Evolutionary conservation across 129 eudicot species (phyloP).

Genomic region (Sambucus nigra): DNA sequence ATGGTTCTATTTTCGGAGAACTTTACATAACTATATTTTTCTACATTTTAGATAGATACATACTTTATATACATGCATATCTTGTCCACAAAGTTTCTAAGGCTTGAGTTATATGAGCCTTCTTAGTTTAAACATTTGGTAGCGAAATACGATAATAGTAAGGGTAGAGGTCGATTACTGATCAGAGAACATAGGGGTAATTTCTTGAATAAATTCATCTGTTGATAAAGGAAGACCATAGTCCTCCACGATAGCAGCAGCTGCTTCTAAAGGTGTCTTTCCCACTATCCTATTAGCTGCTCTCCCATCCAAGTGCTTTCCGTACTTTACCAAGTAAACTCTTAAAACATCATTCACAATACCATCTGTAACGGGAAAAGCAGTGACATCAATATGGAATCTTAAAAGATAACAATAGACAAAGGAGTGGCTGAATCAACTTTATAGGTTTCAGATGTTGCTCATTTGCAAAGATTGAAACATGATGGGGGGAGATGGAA

Average conservation of each 20-base stretch:
- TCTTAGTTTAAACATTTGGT: too few relatives aligned
- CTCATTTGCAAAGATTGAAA: neutral
- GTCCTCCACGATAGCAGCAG: slow-evolving; percentile 71
- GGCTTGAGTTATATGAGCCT: too few relatives aligned
- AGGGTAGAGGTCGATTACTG: slow-evolving; percentile 41
- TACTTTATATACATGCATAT: too few relatives aligned
- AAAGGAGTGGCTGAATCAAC: neutral
- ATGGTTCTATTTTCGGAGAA: too few relatives aligned
- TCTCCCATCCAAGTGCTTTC: slow-evolving; percentile 90
- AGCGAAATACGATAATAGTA: too few relatives aligned
- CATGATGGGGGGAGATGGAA: too few relatives aligned
- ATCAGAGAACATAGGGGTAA: slow-evolving; percentile 55
- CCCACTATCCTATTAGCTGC: slow-evolving; percentile 62
- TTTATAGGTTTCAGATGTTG: neutral
- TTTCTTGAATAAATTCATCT: slow-evolving; percentile 60
- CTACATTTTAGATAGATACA: too few relatives aligned
- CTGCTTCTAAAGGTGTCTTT: slow-evolving; percentile 81
- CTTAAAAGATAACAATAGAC: slow-evolving; percentile 6
- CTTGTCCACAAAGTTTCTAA: too few relatives aligned
- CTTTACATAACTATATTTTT: too few relatives aligned
- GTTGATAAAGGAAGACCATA: slow-evolving; percentile 63
- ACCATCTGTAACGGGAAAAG: slow-evolving; percentile 74
- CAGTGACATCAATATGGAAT: too few relatives aligned
- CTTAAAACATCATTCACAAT: slow-evolving; percentile 62
- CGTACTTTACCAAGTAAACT: slow-evolving; percentile 57